Percentiles rank a stretch among this genome's conserved stretches.
phyloP scores from a whole-genome alignment of 2,329 filamentous ascomycete genomes.

The Saccharata proteae region DNA sequence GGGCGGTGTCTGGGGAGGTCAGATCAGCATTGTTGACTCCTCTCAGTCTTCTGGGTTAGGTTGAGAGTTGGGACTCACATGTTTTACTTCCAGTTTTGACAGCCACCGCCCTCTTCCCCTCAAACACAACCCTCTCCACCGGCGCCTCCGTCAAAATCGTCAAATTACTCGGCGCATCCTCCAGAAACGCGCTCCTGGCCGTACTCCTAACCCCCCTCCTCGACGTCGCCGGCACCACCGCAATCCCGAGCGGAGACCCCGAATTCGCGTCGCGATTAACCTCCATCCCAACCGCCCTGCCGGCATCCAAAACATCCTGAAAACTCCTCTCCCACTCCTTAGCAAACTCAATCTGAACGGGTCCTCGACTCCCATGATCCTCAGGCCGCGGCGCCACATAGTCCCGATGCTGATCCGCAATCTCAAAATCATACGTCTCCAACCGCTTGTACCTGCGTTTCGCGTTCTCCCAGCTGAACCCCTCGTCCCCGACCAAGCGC shows the following conservation, averaged over 20 bases:
- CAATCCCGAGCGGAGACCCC: slow-evolving; percentile 46
- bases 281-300: slow-evolving; percentile 34
- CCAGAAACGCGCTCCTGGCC: slow-evolving; percentile 37
- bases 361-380: slow-evolving; percentile 40
- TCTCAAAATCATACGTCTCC: slow-evolving; percentile 38
- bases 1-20: slow-evolving; percentile 1
- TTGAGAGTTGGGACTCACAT: no score
- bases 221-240: slow-evolving; percentile 38
- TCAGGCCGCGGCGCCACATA: slow-evolving; percentile 34
- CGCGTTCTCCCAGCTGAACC: slow-evolving; percentile 43
- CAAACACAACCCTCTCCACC: slow-evolving; percentile 25
- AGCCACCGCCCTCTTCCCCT: slow-evolving; percentile 18
- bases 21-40: no score
- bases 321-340: slow-evolving; percentile 39
- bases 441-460: slow-evolving; percentile 39
- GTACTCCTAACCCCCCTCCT: slow-evolving; percentile 38
- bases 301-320: slow-evolving; percentile 31
- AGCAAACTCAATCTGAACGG: slow-evolving; percentile 37
- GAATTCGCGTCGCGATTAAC: slow-evolving; percentile 46
- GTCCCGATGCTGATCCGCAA: slow-evolving; percentile 23
- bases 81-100: slow-evolving; percentile 14
- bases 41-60: no score
- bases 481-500: slow-evolving; percentile 40
- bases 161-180: slow-evolving; percentile 36
- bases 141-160: slow-evolving; percentile 37